Conservation (phyloP, 2,329 filamentous ascomycete genomes). For the Madurella fahalii region DNA sequence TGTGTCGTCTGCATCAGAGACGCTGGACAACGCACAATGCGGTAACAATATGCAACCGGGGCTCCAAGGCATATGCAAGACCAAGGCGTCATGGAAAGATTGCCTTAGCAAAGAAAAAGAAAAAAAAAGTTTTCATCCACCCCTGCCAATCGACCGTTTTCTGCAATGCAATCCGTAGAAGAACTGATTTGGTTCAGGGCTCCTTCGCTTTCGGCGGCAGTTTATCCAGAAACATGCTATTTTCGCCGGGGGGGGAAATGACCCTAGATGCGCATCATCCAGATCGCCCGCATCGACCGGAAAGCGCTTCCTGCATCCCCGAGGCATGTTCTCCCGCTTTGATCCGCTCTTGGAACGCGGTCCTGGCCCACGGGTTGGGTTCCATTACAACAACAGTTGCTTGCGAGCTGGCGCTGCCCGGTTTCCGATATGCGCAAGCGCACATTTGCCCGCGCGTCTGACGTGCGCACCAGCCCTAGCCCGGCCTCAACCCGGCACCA, state of each 20-base stretch:
- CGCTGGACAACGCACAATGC: conserved; percentile 18
- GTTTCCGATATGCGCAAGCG: conserved; percentile 15
- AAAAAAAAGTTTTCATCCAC: conserved; percentile 14
- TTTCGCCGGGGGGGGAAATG: conserved; percentile 29
- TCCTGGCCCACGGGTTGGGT: conserved; percentile 34
- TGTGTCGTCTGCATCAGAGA: conserved; percentile 25
- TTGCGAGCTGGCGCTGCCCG: conserved; percentile 14
- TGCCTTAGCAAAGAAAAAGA: neutral
- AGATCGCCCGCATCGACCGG: conserved; percentile 35
- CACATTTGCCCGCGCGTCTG: conserved; percentile 11
- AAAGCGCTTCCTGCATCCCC: conserved; percentile 38
- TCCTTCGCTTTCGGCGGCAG: neutral
- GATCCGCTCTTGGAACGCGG: conserved; percentile 30
- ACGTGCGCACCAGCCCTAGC: conserved; percentile 3
- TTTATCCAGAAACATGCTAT: conserved; percentile 28
- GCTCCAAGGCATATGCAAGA: conserved; percentile 20
- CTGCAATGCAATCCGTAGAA: neutral
- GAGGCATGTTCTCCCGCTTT: conserved; percentile 36
- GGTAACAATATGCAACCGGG: conserved; percentile 21
- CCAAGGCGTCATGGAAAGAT: conserved; percentile 16
- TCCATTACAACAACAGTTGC: conserved; percentile 23
- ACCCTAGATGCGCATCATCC: conserved; percentile 40
- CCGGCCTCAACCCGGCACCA: neutral
- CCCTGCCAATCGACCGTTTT: conserved; percentile 17
- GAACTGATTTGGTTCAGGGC: neutral